phyloP scores from a whole-genome alignment of 176 grass and related monocot genomes.

The barley (Hordeum vulgare) region MorexV3_pseudomolecules_assembly NC_058522.1:413763149-413763648 shows the following conservation, averaged over 20 bases:
- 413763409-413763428: slow-evolving; percentile 55
- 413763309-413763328: slow-evolving; percentile 60
- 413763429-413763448: slow-evolving; percentile 46
- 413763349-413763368: slow-evolving; percentile 54
- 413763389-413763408: slow-evolving; percentile 53
- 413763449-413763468: slow-evolving; percentile 57
- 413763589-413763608: slow-evolving; percentile 78
- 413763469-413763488: slow-evolving; percentile 73
- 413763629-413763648: slow-evolving; percentile 11
- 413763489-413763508: slow-evolving; percentile 52
- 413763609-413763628: slow-evolving; percentile 54
- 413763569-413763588: slow-evolving; percentile 84
- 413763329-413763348: slow-evolving; percentile 37
- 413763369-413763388: slow-evolving; percentile 63
- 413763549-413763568: slow-evolving; percentile 72
- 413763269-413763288: slow-evolving; percentile 71
- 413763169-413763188: slow-evolving; percentile 59
- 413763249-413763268: slow-evolving; percentile 62
- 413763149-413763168: slow-evolving; percentile 54
- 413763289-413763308: slow-evolving; percentile 67
- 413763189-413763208: slow-evolving; percentile 46
- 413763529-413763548: slow-evolving; percentile 48
- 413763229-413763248: slow-evolving; percentile 42
- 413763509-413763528: slow-evolving; percentile 58
- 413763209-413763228: slow-evolving; percentile 77